Conservation (phyloP, 306 rosid species). For the Pyrus betulifolia region DNA sequence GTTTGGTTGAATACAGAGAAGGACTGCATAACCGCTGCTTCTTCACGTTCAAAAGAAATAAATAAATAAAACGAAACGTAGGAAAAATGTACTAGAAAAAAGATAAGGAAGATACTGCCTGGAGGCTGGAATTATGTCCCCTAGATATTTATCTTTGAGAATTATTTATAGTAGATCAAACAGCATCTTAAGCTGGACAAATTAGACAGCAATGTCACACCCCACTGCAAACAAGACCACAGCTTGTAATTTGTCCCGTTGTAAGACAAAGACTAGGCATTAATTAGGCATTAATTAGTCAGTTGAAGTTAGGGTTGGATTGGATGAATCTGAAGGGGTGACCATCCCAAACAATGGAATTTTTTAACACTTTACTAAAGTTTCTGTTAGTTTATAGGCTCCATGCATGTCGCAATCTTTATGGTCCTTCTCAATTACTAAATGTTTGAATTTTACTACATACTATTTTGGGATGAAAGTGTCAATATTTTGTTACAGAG, state of each 20-base stretch:
- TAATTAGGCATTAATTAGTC: not conserved
- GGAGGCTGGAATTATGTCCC: no score
- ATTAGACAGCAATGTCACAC: not conserved
- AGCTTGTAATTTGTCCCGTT: not conserved
- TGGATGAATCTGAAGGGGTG: not conserved
- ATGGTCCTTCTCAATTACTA: not conserved
- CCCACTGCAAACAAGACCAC: not conserved
- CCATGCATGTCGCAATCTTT: not conserved
- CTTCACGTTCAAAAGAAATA: no score
- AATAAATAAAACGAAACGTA: no score
- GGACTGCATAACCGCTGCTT: no score
- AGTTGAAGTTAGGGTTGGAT: not conserved
- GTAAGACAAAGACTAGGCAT: not conserved
- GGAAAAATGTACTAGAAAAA: no score
- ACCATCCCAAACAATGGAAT: not conserved
- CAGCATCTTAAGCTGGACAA: not conserved
- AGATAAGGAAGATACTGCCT: no score
- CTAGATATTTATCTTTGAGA: no score
- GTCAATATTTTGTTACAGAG: not conserved
- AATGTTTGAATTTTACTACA: not conserved
- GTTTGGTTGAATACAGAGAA: no score
- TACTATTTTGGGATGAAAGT: not conserved
- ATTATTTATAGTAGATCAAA: no score
- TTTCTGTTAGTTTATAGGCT: not conserved
- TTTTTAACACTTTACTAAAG: not conserved